Evolutionary conservation across 805 yeast species (phyloP), one percentile per base, ranked within the genome.

Genomic region (Vanderwaltozyma verrucispora): DNA sequence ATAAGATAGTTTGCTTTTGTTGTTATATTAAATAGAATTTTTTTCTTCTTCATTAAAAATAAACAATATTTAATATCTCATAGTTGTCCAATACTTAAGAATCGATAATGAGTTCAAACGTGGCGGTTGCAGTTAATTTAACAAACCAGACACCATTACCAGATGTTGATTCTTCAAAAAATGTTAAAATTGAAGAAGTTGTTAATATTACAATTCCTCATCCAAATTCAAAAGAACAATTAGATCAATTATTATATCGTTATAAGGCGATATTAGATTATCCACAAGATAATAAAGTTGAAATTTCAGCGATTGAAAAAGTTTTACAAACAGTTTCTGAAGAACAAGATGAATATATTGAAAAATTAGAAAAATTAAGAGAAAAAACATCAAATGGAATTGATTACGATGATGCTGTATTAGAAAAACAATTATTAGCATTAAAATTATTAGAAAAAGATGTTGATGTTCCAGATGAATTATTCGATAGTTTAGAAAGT

Each of bases 371-470:
- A 3, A 49, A 49, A 17, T 31, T 71, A 12, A 63, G 65, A 32
- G 34, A 38, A 12, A 33, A 38, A 6, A 39, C 42, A 32, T 34
- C 39, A 18, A 33, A 48, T 17, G 48, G 42, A 15, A 51, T 56
- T 35, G 41, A 51, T 5, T 65, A 74, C 28, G 74, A 77, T 47
- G 44, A 60, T 5, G 66, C 60, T 2, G 49, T 76, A 13, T 59
- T 83, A 35, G 60, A 67, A 31, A 69, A 72, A 40, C 94, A 83
- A 53, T 53, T 83, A 16, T 57, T 74, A 14, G 80, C 79, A 0
- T 67, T 81, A 36, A 83, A 81, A 50, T 51, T 80, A 14, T 57
- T 83, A 29, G 72, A 85, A 2, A 74, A 68, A 46, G 85, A 81
- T 54, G 46, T 78, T 41, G 82, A 77, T 50, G 56, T 83, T 33